Evolutionary conservation across 2,329 filamentous ascomycete species (phyloP).

Genomic region (Fusarium longipes): DNA sequence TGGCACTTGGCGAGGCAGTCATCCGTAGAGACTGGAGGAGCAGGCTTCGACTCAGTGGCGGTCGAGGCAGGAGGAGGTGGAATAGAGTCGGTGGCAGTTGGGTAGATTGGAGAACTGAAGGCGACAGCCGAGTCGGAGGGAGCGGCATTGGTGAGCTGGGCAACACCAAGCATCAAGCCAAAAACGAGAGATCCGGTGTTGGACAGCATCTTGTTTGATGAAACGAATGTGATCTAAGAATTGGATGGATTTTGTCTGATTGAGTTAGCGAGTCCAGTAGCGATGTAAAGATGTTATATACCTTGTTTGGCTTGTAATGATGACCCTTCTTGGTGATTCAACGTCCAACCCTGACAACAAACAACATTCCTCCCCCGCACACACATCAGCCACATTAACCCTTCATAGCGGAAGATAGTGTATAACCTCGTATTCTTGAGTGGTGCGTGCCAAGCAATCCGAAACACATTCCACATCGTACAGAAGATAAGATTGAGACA

Average conservation of each 20-base stretch:
- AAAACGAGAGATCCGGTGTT: conserved; percentile 23
- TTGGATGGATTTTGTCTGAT: not conserved
- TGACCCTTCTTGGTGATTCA: not conserved
- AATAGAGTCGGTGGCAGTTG: conserved; percentile 5
- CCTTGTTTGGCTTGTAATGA: fast-evolving
- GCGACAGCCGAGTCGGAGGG: not conserved
- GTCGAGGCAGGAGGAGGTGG: not conserved
- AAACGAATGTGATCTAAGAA: not conserved
- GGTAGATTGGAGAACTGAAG: not conserved
- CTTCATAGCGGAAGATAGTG: not conserved
- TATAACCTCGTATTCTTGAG: not conserved
- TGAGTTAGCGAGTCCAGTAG: not conserved
- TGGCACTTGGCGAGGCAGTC: conserved; percentile 11
- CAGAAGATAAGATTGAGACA: not conserved
- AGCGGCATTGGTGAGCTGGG: conserved; percentile 5
- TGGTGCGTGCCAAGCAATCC: not conserved
- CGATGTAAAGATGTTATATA: not conserved
- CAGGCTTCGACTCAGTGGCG: not conserved
- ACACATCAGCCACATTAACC: not conserved
- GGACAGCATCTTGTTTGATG: conserved; percentile 2
- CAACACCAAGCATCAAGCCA: conserved; percentile 11
- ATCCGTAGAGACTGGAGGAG: conserved; percentile 1
- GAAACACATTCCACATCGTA: not conserved
- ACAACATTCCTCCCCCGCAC: conserved; percentile 2
- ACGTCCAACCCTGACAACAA: not conserved